Base-by-base conservation (phyloP, 805 yeast genomes). In the Ogataea naganishii region DNA sequence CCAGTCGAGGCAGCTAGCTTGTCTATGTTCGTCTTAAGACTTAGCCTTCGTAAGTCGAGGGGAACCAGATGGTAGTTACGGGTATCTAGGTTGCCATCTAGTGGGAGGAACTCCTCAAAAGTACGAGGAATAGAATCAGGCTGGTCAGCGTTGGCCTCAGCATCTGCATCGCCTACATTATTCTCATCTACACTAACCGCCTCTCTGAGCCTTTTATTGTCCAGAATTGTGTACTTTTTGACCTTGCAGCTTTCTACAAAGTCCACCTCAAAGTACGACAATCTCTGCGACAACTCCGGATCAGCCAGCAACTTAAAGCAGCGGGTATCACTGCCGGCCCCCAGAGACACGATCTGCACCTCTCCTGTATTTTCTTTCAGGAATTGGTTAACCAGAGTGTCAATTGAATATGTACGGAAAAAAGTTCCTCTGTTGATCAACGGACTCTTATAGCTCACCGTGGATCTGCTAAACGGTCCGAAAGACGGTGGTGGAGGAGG, bases 261-360 rank as follows among this genome's bases (percentile, higher is more conserved):
- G 50, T 81, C 94, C 14, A 78, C 46, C 46, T 81, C 94, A 36
- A 67, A 61, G 41, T 75, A 74, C 2, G 41, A 44, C 20, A 77
- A 38, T 23, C 43, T 39, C 3, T 43, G 35, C 8, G 39, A 21
- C 27, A 55, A 30, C 5, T 49, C 26, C 6, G 56, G 45, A n/a
- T n/a, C n/a, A n/a, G n/a, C n/a, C 23, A 80, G 49, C 11, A 74
- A 36, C 7, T 60, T 50, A 46, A 81, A 80, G 11, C 69, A 65
- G 31, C 89, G 49, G 1, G 92, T 79, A 43, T 82, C 94, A 11
- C 83, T 77, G 5, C 94, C 94, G 2, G 88, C 78, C 0, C 94
- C 94, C n/a, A 81, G 47, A 1, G 85, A 78, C 1, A 82, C 55
- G 11, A 81, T 65, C 45, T 80, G 79, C 26, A 70, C 53, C 5